phyloP scores from a whole-genome alignment of 2,329 filamentous ascomycete species.

The Calcarisporium arbuscula region DNA sequence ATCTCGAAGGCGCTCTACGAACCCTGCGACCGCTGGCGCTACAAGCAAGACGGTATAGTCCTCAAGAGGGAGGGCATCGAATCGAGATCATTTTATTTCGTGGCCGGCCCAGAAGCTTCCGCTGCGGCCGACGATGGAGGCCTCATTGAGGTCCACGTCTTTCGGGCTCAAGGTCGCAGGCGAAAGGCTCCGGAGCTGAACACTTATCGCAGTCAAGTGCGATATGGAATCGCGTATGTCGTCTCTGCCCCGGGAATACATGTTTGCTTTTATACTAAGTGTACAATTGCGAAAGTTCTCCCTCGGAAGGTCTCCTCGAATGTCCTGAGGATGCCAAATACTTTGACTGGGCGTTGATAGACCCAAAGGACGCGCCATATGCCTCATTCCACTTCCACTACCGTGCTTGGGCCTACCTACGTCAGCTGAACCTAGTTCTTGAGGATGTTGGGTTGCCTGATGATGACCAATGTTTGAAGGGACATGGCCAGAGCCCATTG shows the following conservation, averaged over 20 bases:
- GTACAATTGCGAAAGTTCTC: conserved; percentile 31
- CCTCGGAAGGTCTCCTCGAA: conserved; percentile 47
- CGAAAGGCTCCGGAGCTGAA: conserved; percentile 34
- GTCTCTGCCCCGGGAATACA: not conserved
- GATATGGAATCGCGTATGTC: conserved; percentile 48
- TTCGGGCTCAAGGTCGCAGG: conserved; percentile 42
- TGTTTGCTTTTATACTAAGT: too few species aligned
- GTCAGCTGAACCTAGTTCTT: conserved; percentile 41
- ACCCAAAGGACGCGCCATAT: conserved; percentile 45
- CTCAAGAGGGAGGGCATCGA: conserved; percentile 37
- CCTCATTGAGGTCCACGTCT: conserved; percentile 46
- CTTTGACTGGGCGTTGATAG: conserved; percentile 46
- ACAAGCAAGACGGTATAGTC: conserved; percentile 26
- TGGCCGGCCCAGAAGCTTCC: conserved; percentile 26
- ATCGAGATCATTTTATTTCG: conserved; percentile 44
- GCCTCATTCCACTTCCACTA: conserved; percentile 52
- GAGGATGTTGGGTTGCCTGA: too few species aligned
- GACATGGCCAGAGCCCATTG: too few species aligned
- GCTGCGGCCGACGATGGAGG: conserved; percentile 47
- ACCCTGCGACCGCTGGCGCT: conserved; percentile 36
- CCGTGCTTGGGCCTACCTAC: conserved; percentile 43
- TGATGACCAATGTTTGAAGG: too few species aligned
- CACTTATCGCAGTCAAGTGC: conserved; percentile 39
- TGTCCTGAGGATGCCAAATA: conserved; percentile 42
- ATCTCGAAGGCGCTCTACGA: conserved; percentile 43